Conservation (phyloP, 208 protist species). For the Leishmania major region DNA sequence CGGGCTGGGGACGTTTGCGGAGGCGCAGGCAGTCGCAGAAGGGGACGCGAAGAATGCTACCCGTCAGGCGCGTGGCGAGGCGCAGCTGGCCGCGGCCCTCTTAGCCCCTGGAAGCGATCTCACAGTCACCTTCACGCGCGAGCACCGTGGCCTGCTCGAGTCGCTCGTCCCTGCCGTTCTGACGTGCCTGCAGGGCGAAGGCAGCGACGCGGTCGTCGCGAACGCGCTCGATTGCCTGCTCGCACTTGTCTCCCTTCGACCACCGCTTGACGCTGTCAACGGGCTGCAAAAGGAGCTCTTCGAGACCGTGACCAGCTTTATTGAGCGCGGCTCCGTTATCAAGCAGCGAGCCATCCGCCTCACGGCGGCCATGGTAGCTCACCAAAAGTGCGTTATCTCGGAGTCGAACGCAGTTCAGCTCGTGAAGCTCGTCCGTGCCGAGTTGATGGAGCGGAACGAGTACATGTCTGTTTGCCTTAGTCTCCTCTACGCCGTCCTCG, state of each 20-base stretch:
- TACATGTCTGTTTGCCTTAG: conserved; percentile 84
- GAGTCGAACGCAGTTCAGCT: conserved; percentile 67
- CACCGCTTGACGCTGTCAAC: conserved; percentile 64
- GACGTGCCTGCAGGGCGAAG: conserved; percentile 85
- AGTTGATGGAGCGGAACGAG: conserved; percentile 82
- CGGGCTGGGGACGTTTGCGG: conserved; percentile 71
- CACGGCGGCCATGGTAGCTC: conserved; percentile 71
- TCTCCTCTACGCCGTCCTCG: conserved; percentile 87
- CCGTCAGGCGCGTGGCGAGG: background rate
- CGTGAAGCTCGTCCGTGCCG: conserved; percentile 60
- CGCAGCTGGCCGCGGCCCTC: conserved; percentile 11
- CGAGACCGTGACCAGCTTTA: conserved; percentile 75
- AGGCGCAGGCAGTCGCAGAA: conserved; percentile 46
- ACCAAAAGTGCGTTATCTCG: conserved; percentile 71
- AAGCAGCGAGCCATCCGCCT: conserved; percentile 90
- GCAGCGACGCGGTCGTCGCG: conserved; percentile 86
- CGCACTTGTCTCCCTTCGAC: conserved; percentile 80
- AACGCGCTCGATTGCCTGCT: conserved; percentile 86
- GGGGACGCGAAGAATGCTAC: conserved; percentile 2
- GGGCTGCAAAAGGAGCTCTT: conserved; percentile 64
- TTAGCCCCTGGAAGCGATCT: conserved; percentile 38
- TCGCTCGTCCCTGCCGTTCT: conserved; percentile 77
- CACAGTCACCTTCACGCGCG: conserved; percentile 72
- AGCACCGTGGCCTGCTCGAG: conserved; percentile 76
- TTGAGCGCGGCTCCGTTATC: conserved; percentile 84